Base-by-base conservation (phyloP, 225 moss, liverwort and hornwort species). In the Antitrichia curtipendula region DNA sequence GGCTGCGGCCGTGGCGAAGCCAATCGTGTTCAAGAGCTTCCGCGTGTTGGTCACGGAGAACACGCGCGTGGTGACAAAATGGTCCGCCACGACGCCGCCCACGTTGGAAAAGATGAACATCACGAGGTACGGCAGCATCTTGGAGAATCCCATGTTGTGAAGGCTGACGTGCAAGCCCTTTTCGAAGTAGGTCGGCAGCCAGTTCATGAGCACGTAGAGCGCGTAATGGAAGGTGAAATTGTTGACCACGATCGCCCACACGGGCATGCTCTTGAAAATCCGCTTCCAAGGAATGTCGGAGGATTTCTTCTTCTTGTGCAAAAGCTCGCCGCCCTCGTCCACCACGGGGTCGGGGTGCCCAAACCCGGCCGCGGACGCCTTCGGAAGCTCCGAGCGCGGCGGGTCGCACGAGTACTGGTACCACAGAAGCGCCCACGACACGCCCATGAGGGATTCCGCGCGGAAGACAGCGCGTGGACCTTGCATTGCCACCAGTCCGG, bases 221-320 rank as follows among this genome's bases (percentile, higher is more conserved):
- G 98, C 92, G 83, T 99, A 99, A 63, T 99, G 98, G 89, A 99
- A 99, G 24, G 98, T 97, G 92, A 99, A 99, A 75, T 99, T 99
- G 92, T 99, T 99, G 31, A 96, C 95, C 63, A 99, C 97, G 31
- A 99, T 99, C 68, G 98, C 98, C 97, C 97, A 97, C 34, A 99
- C 97, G 6, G 95, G 93, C 94, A 91, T 91, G 86, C 95, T 99
- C 47, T 91, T 50, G 79, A 99, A 87, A 22, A 99, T 97, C 47
- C 92, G 92, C 86, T 90, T 96, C 98, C 98, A 99, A 7, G 98
- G 98, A 60, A 99, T 97, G 61, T 85, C 93, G 36, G 90, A 54
- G 36, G 76, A 10, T 58, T 79, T 84, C 78, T 87, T 91, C 89
- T 92, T 93, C 92, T 93, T 95, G 91, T 93, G 93, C 87, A 88